Percentiles rank a stretch among this genome's conserved stretches.
Evolutionary conservation across 192 early-diverging fungal species (phyloP).

Genomic region (Cetraspora pellucida): DNA sequence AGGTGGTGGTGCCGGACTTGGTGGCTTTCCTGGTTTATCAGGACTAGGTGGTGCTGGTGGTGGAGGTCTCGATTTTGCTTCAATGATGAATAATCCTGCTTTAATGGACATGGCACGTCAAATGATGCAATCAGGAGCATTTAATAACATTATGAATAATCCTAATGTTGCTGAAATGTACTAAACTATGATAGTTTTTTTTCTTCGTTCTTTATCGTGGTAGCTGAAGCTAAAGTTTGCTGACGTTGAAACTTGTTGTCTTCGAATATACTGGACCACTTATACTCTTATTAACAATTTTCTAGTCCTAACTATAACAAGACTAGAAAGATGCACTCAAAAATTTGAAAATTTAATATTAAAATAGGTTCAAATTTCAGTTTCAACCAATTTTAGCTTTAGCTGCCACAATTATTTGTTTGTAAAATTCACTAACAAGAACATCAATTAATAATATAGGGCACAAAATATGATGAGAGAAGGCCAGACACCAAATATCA

Average conservation of each 20-base stretch:
- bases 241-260: neutral
- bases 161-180: constrained; percentile 85
- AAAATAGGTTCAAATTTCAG: constrained; percentile 13
- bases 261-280: constrained; percentile 5
- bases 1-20: constrained; percentile 42
- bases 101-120: constrained; percentile 95
- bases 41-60: constrained; percentile 60
- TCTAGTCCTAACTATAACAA: no score
- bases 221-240: no score
- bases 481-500: constrained; percentile 58
- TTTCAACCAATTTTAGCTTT: no score
- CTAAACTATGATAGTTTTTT: constrained; percentile 21
- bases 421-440: no score
- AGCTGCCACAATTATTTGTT: no score
- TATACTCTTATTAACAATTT: no score
- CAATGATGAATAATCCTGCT: constrained; percentile 90
- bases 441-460: constrained; percentile 42
- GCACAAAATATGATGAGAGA: constrained; percentile 78
- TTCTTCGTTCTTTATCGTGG: neutral
- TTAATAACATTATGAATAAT: constrained; percentile 87
- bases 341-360: no score
- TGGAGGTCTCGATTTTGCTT: constrained; percentile 76
- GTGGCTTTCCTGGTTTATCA: constrained; percentile 33
- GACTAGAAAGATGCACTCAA: no score
- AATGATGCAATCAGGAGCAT: constrained; percentile 86